Evolutionary conservation across 495 filamentous ascomycete species (phyloP).

Genomic region (Choiromyces venosus): DNA sequence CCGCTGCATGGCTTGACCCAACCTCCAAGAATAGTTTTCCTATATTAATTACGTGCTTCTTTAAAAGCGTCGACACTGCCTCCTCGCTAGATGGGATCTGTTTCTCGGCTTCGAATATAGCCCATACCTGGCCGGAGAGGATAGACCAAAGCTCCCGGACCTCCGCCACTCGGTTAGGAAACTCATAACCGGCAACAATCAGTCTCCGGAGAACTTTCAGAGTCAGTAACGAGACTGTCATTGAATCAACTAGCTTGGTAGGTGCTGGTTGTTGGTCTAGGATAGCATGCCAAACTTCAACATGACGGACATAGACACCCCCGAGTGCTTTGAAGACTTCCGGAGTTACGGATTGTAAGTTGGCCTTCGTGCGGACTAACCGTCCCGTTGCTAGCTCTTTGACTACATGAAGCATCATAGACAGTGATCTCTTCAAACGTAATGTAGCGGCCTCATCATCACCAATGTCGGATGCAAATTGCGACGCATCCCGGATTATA

Average conservation of each 20-base stretch:
- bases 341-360: constrained; percentile 67
- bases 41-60: constrained; percentile 80
- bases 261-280: constrained; percentile 48
- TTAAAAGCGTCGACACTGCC: constrained; percentile 51
- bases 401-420: constrained; percentile 74
- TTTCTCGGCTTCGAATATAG: constrained; percentile 29
- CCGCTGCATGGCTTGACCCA: constrained; percentile 64
- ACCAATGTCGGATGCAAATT: constrained; percentile 44
- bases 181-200: constrained; percentile 72
- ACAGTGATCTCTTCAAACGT: constrained; percentile 63
- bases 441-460: constrained; percentile 38
- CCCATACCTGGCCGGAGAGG: constrained; percentile 37
- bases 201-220: constrained; percentile 77
- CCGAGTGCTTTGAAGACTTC: constrained; percentile 73
- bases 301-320: constrained; percentile 68
- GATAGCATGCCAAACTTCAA: constrained; percentile 62
- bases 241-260: constrained; percentile 45
- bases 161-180: constrained; percentile 68
- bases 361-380: constrained; percentile 61
- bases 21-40: constrained; percentile 88
- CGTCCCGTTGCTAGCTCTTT: constrained; percentile 83
- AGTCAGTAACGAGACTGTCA: constrained; percentile 59
- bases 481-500: constrained; percentile 54
- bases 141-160: constrained; percentile 69
- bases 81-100: constrained; percentile 30